Base-by-base conservation (phyloP, 164 flowering plant genomes). In the Nymphaea colorata region DNA sequence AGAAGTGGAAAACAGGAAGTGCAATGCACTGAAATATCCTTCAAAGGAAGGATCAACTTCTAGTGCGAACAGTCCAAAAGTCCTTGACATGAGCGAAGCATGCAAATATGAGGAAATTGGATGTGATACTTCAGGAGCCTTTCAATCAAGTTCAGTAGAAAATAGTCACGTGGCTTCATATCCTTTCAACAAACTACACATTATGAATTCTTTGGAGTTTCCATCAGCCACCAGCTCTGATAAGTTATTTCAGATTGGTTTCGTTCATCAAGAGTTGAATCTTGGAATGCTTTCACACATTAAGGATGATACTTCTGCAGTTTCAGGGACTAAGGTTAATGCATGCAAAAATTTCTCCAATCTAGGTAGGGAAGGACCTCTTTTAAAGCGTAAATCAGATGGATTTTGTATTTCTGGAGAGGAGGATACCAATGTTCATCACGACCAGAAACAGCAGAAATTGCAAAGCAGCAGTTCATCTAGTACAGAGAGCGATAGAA, bases 41-140 rank as follows among this genome's bases (percentile, higher is more conserved):
- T 47, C 55, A 6, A 47, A 47, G 12, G 55, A 47, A 47, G 55
- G 55, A 47, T 6, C 12, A 47, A 25, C 36, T 25, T 12, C 55
- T 47, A 47, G 55, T 12, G 55, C 7, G 2, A 47, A 47, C 7
- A 7, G 12, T 47, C 12, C 2, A 42, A 71, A 73, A 14, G 64
- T 64, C 42, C 55, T 66, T n/a, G 65, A 76, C 41, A 72, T 66
- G 14, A 71, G 67, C 57, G 64, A 44, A 44, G 67, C 74, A 62
- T 76, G 78, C 67, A 66, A 72, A 42, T 70, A 75, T 17, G 47
- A 65, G 47, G 44, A 66, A 18, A 65, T 7, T 7, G 55, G 55
- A 47, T 47, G 65, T 67, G 66, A 43, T 75, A 65, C 74, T 68
- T 68, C 71, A 10, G 79, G 74, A 70, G 76, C 70, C 14, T 36